Conservation (phyloP, 306 rosid species). For the Styphnolobium japonicum region DNA sequence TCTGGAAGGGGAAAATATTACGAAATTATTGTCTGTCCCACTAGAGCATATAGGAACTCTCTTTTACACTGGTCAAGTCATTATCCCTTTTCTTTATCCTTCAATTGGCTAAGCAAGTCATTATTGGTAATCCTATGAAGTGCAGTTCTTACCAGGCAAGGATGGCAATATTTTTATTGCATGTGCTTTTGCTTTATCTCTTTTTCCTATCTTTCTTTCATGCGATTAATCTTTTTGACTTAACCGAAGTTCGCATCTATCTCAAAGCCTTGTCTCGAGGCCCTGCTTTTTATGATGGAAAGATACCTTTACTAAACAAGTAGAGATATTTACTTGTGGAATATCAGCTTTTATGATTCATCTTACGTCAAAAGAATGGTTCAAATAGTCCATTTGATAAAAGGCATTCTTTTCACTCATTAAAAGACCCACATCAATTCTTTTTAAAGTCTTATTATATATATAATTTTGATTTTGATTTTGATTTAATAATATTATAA, state of each 20-base stretch:
- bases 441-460: conserved; percentile 7
- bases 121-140: background rate
- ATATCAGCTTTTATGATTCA: conserved; percentile 26
- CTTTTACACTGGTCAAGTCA: background rate
- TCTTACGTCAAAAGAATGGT: conserved; percentile 12
- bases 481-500: background rate
- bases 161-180: background rate
- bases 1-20: too few relatives aligned
- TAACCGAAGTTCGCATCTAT: background rate
- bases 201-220: conserved; percentile 11
- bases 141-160: background rate
- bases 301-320: conserved; percentile 15
- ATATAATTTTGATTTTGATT: background rate
- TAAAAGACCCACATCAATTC: background rate
- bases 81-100: background rate
- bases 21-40: background rate
- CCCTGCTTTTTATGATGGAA: conserved; percentile 25
- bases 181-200: conserved; percentile 22
- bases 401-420: conserved; percentile 9
- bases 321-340: conserved; percentile 22
- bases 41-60: background rate
- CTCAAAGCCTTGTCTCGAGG: conserved; percentile 28
- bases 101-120: background rate
- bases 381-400: background rate
- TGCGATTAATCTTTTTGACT: conserved; percentile 23